Base-by-base conservation (phyloP, 73 alveolate genomes). In the Stentor roeselii region DNA sequence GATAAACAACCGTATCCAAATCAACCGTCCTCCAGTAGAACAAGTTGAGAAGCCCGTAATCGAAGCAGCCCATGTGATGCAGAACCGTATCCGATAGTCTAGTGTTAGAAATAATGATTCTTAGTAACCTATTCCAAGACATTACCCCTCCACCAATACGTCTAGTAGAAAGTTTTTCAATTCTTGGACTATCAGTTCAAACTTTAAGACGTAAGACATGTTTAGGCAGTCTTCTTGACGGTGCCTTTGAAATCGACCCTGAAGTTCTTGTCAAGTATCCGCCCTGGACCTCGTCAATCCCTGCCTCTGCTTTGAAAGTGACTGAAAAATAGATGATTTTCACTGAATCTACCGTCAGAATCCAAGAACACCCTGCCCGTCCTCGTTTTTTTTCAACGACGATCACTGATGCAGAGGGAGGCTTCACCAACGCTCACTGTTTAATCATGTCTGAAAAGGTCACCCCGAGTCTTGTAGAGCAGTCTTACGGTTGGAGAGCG, bases 1-100 rank as follows among this genome's bases (percentile, higher is more conserved):
- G 40, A 93, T 95, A 37, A 96, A 97, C 89, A 95, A 91, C 93
- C 94, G 95, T 94, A 94, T 94, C 39, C 95, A 94, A 91, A 91
- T 93, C 88, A 97, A 96, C 89, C 93, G 95, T 85, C 93, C 93
- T 74, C 93, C 95, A 78, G 97, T 95, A 89, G 95, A 84, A 88
- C 90, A 84, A 89, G 91, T 89, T 92, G 96, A 95, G 39, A 94
- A 86, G 90, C 82, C 99, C 60, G 92, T 90, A 3, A 93, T 95
- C 42, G 99, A 97, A 89, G 99, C 98, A 30, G 91, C 60, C 39
- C 60, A 39, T 39, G 84, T 76, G 6, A 76, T 76, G 15, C 60
- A 41, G 39, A 76, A 76, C 39, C 30, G 84, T n/a, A 41, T 41
- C 11, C 32, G 74, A 76, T 35, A 76, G 59, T 76, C n/a, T n/a